Base-by-base conservation (phyloP, 1,284 basidiomycete genomes). In the Takashimella koratensis region DNA sequence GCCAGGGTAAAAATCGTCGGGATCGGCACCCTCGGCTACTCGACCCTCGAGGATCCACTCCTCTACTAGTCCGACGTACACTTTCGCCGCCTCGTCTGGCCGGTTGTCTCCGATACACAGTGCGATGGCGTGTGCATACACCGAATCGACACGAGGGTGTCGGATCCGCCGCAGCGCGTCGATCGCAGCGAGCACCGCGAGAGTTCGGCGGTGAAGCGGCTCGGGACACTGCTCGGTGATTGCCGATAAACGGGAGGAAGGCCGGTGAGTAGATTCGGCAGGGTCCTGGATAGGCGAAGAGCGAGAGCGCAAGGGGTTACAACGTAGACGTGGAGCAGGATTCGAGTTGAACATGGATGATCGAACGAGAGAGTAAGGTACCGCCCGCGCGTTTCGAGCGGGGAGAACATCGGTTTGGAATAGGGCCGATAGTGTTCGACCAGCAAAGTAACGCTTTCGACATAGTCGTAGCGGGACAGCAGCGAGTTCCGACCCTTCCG, bases 31-130 rank as follows among this genome's bases (percentile, higher is more conserved):
- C 36, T 68, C 65, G 8, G 74, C 73, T 21, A 75, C 59, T 26
- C 74, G 55, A 2, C 73, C 74, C 53, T 77, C 74, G 43, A 70
- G 67, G 25, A 74, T 69, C 76, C 76, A 77, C 53, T 76, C 76
- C 48, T 77, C 75, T 5, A 76, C 74, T 41, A 75, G 56, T 16
- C 66, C 70, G 13, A 70, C 74, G 51, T 68, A 76, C 3, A 76
- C 62, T 50, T 68, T 66, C 0, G 76, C 74, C 0, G 76, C 76
- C 11, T 60, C 45, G 51, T 76, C 71, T 3, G 63, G 62, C 19
- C 62, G 55, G 4, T 60, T 51, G 20, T 70, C 64, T 5, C 50
- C 49, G 6, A 71, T 43, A 19, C 63, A 66, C 42, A 61, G 61
- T 13, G 49, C 36, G 23, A 74, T 64, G 20, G 62, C 46, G n/a